Evolutionary conservation across 1,139 yeast genomes (phyloP).

Genomic region (Taphrina deformans): DNA sequence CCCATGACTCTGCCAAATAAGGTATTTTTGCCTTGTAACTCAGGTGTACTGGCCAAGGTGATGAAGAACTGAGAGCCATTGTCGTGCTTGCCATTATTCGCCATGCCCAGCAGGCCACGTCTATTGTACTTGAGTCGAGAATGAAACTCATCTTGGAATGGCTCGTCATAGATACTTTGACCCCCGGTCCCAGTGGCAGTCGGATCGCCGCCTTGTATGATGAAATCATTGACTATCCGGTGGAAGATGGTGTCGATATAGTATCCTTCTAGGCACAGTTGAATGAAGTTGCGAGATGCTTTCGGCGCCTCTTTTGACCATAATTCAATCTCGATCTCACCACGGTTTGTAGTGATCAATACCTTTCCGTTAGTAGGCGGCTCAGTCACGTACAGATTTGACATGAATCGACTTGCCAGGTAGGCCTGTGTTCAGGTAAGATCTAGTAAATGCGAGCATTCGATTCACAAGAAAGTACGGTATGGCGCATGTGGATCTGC

Average conservation of each 20-base stretch:
- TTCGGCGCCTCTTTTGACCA: constrained; percentile 73
- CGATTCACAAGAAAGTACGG: too few relatives aligned
- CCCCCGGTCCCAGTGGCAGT: constrained; percentile 47
- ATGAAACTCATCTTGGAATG: constrained; percentile 55
- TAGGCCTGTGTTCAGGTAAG: too few relatives aligned
- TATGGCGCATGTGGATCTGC: not conserved
- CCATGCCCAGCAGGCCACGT: constrained; percentile 61
- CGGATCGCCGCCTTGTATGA: constrained; percentile 50
- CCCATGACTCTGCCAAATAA: constrained; percentile 66
- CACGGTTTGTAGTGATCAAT: constrained; percentile 58
- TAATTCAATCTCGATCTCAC: constrained; percentile 59
- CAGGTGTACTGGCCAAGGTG: constrained; percentile 52
- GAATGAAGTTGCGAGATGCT: constrained; percentile 54
- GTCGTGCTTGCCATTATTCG: constrained; percentile 45
- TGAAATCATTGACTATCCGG: constrained; percentile 48
- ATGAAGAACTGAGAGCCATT: constrained; percentile 57
- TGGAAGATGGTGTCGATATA: constrained; percentile 52
- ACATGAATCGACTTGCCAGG: constrained; percentile 13
- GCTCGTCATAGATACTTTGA: constrained; percentile 42
- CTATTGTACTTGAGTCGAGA: constrained; percentile 56
- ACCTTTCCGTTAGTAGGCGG: constrained; percentile 47
- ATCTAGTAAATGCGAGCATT: too few relatives aligned
- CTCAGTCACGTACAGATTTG: constrained; percentile 23
- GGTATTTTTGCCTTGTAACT: constrained; percentile 53
- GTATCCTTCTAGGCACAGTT: constrained; percentile 51